Evolutionary conservation across 2,329 filamentous ascomycete genomes (phyloP).

Genomic region (Ploettnerulaceae sp.): DNA sequence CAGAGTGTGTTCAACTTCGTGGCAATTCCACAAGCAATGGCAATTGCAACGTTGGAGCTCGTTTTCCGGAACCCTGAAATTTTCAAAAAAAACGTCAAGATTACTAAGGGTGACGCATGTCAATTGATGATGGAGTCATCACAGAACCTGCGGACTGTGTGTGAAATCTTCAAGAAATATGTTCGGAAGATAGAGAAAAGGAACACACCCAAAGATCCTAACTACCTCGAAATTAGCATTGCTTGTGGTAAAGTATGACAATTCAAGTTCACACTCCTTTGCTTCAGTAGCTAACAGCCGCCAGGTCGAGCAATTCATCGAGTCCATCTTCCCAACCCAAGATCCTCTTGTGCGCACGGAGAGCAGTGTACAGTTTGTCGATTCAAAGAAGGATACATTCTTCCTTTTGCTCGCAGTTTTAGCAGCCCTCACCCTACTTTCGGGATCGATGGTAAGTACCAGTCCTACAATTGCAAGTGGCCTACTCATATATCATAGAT

Average conservation of each 20-base stretch:
- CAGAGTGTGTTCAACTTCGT: constrained; percentile 99
- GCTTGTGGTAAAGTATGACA: constrained; percentile 37
- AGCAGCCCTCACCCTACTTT: constrained; percentile 64
- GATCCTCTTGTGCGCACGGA: too few species aligned
- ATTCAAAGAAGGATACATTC: constrained; percentile 51
- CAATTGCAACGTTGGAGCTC: constrained; percentile 87
- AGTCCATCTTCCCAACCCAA: constrained; percentile 84
- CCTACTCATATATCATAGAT: constrained; percentile 49
- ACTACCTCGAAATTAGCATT: constrained; percentile 86
- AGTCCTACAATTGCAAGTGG: not conserved
- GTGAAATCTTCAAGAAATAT: constrained; percentile 76
- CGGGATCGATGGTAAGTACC: constrained; percentile 67
- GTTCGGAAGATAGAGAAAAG: constrained; percentile 80
- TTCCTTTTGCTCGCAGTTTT: constrained; percentile 65
- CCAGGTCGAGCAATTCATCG: constrained; percentile 92
- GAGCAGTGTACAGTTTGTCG: constrained; percentile 28
- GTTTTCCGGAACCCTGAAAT: constrained; percentile 89
- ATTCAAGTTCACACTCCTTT: not conserved
- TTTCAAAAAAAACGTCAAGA: constrained; percentile 87
- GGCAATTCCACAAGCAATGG: constrained; percentile 95
- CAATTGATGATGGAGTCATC: constrained; percentile 88
- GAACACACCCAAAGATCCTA: constrained; percentile 90
- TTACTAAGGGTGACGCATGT: constrained; percentile 91
- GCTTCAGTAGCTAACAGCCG: constrained; percentile 6
- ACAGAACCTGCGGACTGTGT: constrained; percentile 79